These are phyloP conservation scores for Rhizopogon roseolus DNA, from an alignment of 768 basidiomycete species.

Conservation along the genomic window DNA sequence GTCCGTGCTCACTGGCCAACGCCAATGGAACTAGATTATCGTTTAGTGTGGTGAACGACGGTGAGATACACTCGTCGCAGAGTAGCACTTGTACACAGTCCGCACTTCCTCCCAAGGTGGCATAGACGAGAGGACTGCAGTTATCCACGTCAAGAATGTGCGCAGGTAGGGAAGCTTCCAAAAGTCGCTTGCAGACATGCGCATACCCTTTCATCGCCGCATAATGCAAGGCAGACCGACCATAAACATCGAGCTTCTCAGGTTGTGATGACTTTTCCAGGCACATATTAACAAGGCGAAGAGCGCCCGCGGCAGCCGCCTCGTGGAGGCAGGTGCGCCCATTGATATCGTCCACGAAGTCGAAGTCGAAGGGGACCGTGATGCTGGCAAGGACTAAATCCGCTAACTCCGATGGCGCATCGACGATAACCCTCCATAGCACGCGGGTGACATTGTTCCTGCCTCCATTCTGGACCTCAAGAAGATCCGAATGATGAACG, in stretches of 20 bases:
- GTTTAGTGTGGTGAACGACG: constrained; percentile 50
- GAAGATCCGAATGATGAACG: constrained; percentile 62
- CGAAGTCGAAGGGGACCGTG: constrained; percentile 75
- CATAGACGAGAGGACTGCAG: constrained; percentile 91
- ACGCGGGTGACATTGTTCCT: constrained; percentile 81
- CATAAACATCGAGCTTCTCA: constrained; percentile 82
- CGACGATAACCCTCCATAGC: constrained; percentile 88
- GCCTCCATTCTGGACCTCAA: constrained; percentile 55
- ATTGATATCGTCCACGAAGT: constrained; percentile 95
- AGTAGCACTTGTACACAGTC: constrained; percentile 83
- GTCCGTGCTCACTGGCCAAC: constrained; percentile 86
- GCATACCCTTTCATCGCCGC: constrained; percentile 91
- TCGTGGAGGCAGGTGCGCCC: constrained; percentile 92
- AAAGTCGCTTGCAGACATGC: constrained; percentile 65
- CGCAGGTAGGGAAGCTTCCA: constrained; percentile 63
- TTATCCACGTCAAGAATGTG: constrained; percentile 86
- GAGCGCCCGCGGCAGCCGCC: constrained; percentile 80
- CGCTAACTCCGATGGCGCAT: constrained; percentile 67
- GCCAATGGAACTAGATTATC: constrained; percentile 83
- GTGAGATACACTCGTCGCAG: constrained; percentile 60
- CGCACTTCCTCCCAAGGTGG: constrained; percentile 80
- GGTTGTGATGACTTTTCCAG: constrained; percentile 67
- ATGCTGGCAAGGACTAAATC: constrained; percentile 71
- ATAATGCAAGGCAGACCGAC: constrained; percentile 92
- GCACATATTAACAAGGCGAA: constrained; percentile 76